Evolutionary conservation across 2,329 filamentous ascomycete genomes (phyloP).

Genomic region (Furcasterigmium furcatum): DNA sequence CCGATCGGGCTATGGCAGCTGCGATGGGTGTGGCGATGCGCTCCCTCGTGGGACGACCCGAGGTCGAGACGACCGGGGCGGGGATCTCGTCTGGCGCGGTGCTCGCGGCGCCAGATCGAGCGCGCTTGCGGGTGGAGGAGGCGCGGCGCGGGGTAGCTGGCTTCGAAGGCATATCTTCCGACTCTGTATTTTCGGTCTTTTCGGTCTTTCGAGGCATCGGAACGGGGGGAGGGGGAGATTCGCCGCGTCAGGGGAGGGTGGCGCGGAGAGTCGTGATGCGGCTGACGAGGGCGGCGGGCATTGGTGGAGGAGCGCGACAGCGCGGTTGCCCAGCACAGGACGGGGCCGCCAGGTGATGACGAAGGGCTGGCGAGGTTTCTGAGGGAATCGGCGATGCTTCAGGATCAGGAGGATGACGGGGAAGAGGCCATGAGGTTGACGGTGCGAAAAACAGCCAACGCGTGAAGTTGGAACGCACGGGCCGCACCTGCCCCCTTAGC

Average conservation of each 20-base stretch:
- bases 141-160: constrained; percentile 36
- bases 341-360: constrained; percentile 10
- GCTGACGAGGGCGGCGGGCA: constrained; percentile 13
- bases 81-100: not conserved
- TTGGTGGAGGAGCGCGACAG: constrained; percentile 11
- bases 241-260: constrained; percentile 17
- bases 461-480: constrained; percentile 35
- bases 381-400: not conserved
- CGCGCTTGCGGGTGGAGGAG: constrained; percentile 41
- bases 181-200: constrained; percentile 1
- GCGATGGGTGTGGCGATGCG: constrained; percentile 1
- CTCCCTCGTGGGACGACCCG: constrained; percentile 2
- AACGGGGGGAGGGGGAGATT: constrained; percentile 8
- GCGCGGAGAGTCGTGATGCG: constrained; percentile 15
- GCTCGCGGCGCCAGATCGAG: constrained; percentile 37
- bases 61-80: not conserved
- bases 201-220: constrained; percentile 7
- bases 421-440: constrained; percentile 4
- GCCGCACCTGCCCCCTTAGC: constrained; percentile 12
- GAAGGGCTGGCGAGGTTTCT: constrained; percentile 6
- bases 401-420: not conserved
- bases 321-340: constrained; percentile 14
- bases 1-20: not conserved
- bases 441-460: constrained; percentile 36
- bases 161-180: constrained; percentile 23